A percentile compares a stretch with the other conserved stretches of the same genome.
phyloP scores from a whole-genome alignment of 2,329 filamentous ascomycete genomes.

The Hypomyces perniciosus region DNA sequence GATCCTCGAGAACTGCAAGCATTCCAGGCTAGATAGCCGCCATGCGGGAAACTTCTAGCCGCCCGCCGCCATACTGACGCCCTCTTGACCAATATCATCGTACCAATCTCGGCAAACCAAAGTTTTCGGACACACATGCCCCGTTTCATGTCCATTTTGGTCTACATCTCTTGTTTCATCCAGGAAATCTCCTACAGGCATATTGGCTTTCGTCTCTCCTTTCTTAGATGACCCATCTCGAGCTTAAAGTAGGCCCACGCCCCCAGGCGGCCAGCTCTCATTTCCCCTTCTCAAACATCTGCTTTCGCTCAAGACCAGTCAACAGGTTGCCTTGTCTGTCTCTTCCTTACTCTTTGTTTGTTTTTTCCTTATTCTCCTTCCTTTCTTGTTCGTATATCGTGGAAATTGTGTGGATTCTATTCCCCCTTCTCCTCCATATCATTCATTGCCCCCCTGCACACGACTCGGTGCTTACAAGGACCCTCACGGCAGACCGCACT shows the following conservation, averaged over 20 bases:
- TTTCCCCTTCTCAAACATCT: slow-evolving; percentile 17
- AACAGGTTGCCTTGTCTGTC: slow-evolving; percentile 18
- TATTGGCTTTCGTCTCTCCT: slow-evolving; percentile 22
- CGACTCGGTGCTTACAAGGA: slow-evolving; percentile 6
- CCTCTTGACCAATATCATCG: slow-evolving; percentile 46
- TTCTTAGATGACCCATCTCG: slow-evolving; percentile 18
- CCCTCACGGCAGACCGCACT: slow-evolving; percentile 12
- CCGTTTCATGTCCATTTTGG: slow-evolving; percentile 43
- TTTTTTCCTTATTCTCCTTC: slow-evolving; percentile 16
- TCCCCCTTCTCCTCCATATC: background rate
- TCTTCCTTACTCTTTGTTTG: slow-evolving; percentile 20
- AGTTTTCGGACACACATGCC: slow-evolving; percentile 43
- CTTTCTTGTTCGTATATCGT: background rate
- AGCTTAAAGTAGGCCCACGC: slow-evolving; percentile 29
- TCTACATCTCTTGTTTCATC: slow-evolving; percentile 25
- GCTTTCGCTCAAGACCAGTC: slow-evolving; percentile 15
- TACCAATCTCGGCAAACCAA: slow-evolving; percentile 33
- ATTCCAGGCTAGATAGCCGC: slow-evolving; percentile 10
- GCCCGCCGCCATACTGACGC: slow-evolving; percentile 24
- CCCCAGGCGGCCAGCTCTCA: slow-evolving; percentile 21
- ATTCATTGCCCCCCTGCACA: slow-evolving; percentile 10
- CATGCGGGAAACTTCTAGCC: slow-evolving; percentile 13
- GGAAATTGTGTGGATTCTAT: slow-evolving; percentile 13
- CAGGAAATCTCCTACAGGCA: slow-evolving; percentile 22
- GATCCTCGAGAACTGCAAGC: slow-evolving; percentile 4